Conservation (phyloP, 768 basidiomycete genomes). For the Lactifluus piperatus region DNA sequence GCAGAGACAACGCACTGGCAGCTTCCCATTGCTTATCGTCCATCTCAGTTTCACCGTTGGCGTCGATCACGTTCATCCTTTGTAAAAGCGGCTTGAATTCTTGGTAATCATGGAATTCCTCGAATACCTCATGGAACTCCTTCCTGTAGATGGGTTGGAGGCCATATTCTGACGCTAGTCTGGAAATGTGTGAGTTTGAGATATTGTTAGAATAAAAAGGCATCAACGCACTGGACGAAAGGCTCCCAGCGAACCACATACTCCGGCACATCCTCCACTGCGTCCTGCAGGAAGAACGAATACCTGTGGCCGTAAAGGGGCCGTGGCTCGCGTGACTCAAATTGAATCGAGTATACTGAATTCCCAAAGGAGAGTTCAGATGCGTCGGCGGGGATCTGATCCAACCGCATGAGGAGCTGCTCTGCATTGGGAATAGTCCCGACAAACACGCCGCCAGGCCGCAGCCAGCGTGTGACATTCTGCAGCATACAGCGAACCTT, state of each 20-base stretch:
- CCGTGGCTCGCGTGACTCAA: constrained; percentile 57
- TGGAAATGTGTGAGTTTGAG: constrained; percentile 25
- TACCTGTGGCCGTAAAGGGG: constrained; percentile 86
- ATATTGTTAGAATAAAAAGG: background rate
- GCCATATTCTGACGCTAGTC: constrained; percentile 77
- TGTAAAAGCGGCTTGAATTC: constrained; percentile 81
- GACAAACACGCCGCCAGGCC: constrained; percentile 83
- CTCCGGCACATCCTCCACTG: constrained; percentile 95
- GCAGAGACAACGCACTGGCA: constrained; percentile 63
- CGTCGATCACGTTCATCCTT: constrained; percentile 88
- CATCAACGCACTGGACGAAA: constrained; percentile 61
- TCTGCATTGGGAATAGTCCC: constrained; percentile 95
- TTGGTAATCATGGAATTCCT: constrained; percentile 65
- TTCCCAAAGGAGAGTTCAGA: constrained; percentile 82
- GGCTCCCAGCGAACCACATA: constrained; percentile 95
- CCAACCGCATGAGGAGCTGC: constrained; percentile 66
- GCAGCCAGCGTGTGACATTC: constrained; percentile 75
- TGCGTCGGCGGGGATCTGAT: constrained; percentile 53
- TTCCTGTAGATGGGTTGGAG: constrained; percentile 69
- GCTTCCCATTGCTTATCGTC: constrained; percentile 96
- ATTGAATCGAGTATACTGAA: constrained; percentile 80
- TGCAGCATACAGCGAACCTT: constrained; percentile 89
- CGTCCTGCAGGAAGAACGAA: constrained; percentile 88
- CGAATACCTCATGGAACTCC: constrained; percentile 85
- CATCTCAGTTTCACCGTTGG: constrained; percentile 83